Evolutionary conservation across 805 yeast species (phyloP).

Genomic region (Groenewaldozyma salmanticensis): DNA sequence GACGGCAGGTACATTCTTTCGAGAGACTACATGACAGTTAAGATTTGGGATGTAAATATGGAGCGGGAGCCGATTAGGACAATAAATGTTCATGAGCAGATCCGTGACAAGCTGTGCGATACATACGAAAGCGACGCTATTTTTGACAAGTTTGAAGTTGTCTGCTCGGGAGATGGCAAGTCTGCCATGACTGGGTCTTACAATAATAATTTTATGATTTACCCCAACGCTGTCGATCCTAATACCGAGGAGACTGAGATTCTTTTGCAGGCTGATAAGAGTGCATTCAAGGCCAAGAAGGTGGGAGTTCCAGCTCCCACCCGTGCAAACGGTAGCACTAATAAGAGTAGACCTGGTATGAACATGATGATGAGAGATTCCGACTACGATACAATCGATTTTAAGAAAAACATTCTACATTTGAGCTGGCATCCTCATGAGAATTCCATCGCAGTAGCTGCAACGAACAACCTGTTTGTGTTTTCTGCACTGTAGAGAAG

Average conservation of each 20-base stretch:
- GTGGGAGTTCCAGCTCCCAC: slow-evolving; percentile 33
- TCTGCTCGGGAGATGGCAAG: slow-evolving; percentile 84
- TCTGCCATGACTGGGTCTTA: slow-evolving; percentile 95
- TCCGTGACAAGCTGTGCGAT: slow-evolving; percentile 88
- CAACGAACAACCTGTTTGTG: slow-evolving; percentile 70
- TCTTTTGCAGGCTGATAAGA: slow-evolving; percentile 92
- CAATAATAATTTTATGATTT: slow-evolving; percentile 93
- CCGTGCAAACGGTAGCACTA: slow-evolving; percentile 6
- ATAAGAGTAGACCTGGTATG: slow-evolving; percentile 15
- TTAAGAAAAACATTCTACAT: slow-evolving; percentile 88
- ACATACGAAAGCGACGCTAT: slow-evolving; percentile 98
- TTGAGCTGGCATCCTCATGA: slow-evolving; percentile 98
- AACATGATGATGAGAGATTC: slow-evolving; percentile 49
- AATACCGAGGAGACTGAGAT: slow-evolving; percentile 47
- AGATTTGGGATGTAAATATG: slow-evolving; percentile 98
- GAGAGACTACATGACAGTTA: slow-evolving; percentile 94
- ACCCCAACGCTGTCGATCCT: slow-evolving; percentile 57
- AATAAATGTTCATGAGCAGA: slow-evolving; percentile 89
- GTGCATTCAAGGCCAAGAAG: slow-evolving; percentile 82
- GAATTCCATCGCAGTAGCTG: slow-evolving; percentile 95
- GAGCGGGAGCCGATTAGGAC: slow-evolving; percentile 91
- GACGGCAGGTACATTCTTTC: slow-evolving; percentile 95
- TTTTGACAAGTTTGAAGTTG: slow-evolving; percentile 96
- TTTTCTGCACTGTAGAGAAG: slow-evolving; percentile 24
- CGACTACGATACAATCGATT: slow-evolving; percentile 71